Evolutionary conservation across 2,329 filamentous ascomycete species (phyloP).

Genomic region (Diplocarpon mali): DNA sequence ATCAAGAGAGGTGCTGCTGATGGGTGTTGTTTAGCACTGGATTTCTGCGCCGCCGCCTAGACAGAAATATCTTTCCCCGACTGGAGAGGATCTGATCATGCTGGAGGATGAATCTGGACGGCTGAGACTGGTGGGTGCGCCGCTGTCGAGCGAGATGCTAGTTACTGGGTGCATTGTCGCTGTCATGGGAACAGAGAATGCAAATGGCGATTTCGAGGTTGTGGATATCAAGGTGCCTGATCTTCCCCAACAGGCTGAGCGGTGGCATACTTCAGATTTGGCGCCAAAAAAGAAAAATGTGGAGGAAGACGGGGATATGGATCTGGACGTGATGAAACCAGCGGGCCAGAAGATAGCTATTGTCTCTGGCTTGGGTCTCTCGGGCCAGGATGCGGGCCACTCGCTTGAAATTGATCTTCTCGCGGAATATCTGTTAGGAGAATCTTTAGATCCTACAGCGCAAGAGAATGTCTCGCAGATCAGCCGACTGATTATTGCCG

Average conservation of each 20-base stretch:
- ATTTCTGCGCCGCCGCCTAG: conserved; percentile 70
- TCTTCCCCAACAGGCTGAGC: conserved; percentile 66
- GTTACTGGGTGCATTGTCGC: conserved; percentile 91
- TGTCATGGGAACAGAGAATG: conserved; percentile 90
- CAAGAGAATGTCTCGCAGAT: conserved; percentile 57
- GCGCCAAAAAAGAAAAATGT: conserved; percentile 30
- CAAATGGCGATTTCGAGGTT: conserved; percentile 84
- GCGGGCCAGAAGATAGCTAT: conserved; percentile 59
- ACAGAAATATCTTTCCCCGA: conserved; percentile 62
- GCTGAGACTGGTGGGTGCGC: conserved; percentile 62
- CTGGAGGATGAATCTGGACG: conserved; percentile 93
- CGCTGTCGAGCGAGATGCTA: conserved; percentile 57
- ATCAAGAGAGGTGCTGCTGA: conserved; percentile 4
- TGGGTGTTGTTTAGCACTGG: conserved; percentile 53
- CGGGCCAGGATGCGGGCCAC: conserved; percentile 59
- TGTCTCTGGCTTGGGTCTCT: conserved; percentile 79
- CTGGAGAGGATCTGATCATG: conserved; percentile 57
- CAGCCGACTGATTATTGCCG: conserved; percentile 78
- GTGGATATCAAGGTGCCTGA: conserved; percentile 85
- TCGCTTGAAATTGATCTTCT: conserved; percentile 67
- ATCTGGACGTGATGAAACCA: conserved; percentile 36
- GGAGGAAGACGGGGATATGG: conserved; percentile 44
- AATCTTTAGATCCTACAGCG: conserved; percentile 50
- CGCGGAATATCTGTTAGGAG: conserved; percentile 79
- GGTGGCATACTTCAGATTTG: conserved; percentile 59